Conservation (phyloP, 306 rosid species). For the Cucumis melo region DNA sequence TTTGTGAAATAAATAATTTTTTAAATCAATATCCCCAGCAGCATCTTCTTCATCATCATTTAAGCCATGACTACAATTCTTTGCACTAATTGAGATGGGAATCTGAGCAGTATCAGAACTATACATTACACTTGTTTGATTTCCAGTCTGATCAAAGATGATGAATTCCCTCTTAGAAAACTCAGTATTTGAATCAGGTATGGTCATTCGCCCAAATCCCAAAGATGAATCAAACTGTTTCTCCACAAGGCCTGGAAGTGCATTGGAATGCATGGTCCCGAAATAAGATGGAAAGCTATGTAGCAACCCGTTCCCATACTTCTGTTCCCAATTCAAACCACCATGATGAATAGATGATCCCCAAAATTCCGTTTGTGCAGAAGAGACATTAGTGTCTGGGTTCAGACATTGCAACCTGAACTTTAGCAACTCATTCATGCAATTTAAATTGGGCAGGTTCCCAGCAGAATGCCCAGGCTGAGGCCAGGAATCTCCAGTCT, state of each 20-base stretch:
- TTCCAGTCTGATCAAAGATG: constrained; percentile 51
- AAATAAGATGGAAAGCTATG: constrained; percentile 14
- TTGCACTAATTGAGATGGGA: constrained; percentile 9
- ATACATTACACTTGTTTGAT: constrained; percentile 47
- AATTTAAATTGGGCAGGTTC: constrained; percentile 33
- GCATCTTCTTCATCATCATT: constrained; percentile 12
- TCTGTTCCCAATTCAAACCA: constrained; percentile 22
- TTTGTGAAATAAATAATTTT: not conserved
- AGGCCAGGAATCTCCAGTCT: constrained; percentile 32
- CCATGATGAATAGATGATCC: constrained; percentile 21
- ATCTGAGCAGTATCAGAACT: constrained; percentile 31
- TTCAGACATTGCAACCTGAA: constrained; percentile 16
- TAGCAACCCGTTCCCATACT: constrained; percentile 21
- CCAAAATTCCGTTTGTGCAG: constrained; percentile 24
- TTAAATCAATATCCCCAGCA: constrained; percentile 7
- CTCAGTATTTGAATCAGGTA: constrained; percentile 25
- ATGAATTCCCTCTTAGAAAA: constrained; percentile 45
- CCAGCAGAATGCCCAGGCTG: constrained; percentile 35
- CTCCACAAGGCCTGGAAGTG: constrained; percentile 18
- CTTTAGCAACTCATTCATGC: constrained; percentile 16
- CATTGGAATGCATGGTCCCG: constrained; percentile 15
- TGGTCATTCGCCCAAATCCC: constrained; percentile 11
- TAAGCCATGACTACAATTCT: constrained; percentile 16
- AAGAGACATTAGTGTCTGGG: constrained; percentile 17
- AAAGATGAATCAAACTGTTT: not conserved